Base-by-base conservation (phyloP, 2,329 filamentous ascomycete species). In the Beauveria asiatica region DNA sequence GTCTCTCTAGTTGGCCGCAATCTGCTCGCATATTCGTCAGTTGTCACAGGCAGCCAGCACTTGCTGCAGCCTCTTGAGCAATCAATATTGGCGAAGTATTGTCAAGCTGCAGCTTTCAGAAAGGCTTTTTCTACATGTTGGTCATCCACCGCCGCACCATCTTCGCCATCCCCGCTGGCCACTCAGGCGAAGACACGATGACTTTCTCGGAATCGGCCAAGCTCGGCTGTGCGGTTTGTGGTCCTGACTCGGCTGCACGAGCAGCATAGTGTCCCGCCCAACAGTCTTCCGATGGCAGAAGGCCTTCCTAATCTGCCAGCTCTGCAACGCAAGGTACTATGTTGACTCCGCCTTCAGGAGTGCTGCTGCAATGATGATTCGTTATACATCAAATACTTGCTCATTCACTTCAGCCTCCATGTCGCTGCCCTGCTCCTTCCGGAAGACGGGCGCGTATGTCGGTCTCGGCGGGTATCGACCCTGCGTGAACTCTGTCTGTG, bases 371-470 rank as follows among this genome's bases (percentile, higher is more conserved):
- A 37, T 37, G 27, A 25, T 30, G 25, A 41, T n/a, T 19, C 11
- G 3, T 16, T 16, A 6, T 37, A 37, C 11, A 37, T 37, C 13
- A 16, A 37, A 23, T 50, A 19, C 33, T 25, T 44, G 37, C 33
- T 57, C 55, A 19, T 59, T 52, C 51, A 37, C 5, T 44, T 44
- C 48, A 52, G 39, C 56, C 45, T 37, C 2, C 25, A 23, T 16
- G 9, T 50, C n/a, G 48, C 48, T 25, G 56, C 48, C 48, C 56
- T 48, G 56, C 56, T 52, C 17, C 21, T 19, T 21, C 10, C 5
- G 16, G 9, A n/a, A 51, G 23, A 42, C 27, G 33, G 57, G 57
- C 57, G 49, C 49, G 50, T 59, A 54, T 48, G 49, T 59, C 41
- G 48, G 45, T 17, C 30, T 49, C 21, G 56, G 56, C 56, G 56